These are phyloP conservation scores for Ambrosia artemisiifolia DNA, from an alignment of 129 eudicot species.

Conservation along the genomic window DNA sequence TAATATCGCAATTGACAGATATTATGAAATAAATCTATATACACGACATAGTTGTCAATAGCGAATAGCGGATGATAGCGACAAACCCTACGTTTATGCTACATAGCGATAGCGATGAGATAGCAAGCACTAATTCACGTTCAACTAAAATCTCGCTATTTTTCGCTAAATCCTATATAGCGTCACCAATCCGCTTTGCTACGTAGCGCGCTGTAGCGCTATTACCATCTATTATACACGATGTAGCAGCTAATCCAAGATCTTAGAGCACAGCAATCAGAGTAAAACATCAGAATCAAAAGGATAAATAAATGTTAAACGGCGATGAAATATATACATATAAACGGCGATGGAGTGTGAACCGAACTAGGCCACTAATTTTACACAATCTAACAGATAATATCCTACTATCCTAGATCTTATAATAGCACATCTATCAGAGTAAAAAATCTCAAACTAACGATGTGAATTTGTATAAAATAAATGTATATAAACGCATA, in stretches of 20 bases:
- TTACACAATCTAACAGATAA: neutral
- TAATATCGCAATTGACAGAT: neutral
- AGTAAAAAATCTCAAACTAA: neutral
- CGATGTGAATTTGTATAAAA: neutral
- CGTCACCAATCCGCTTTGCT: too few relatives aligned
- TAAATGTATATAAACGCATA: neutral
- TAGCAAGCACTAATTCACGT: too few relatives aligned
- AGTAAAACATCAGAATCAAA: neutral
- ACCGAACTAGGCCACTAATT: slow-evolving; percentile 16
- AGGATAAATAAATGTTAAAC: neutral
- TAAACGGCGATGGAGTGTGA: neutral
- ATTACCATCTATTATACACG: too few relatives aligned
- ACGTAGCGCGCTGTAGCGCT: too few relatives aligned
- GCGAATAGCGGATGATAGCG: too few relatives aligned
- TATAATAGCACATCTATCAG: neutral
- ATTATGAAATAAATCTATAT: neutral
- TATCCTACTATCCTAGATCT: neutral
- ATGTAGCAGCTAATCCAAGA: slow-evolving; percentile 16
- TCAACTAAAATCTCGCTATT: too few relatives aligned
- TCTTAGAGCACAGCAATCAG: neutral
- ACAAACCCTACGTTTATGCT: too few relatives aligned
- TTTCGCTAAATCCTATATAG: too few relatives aligned
- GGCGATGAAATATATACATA: too few relatives aligned
- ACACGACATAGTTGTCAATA: too few relatives aligned
- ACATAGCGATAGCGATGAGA: too few relatives aligned